These are phyloP conservation scores for Penicillium sp. DNA, from an alignment of 2,329 filamentous ascomycete genomes.

Conservation along the genomic window DNA sequence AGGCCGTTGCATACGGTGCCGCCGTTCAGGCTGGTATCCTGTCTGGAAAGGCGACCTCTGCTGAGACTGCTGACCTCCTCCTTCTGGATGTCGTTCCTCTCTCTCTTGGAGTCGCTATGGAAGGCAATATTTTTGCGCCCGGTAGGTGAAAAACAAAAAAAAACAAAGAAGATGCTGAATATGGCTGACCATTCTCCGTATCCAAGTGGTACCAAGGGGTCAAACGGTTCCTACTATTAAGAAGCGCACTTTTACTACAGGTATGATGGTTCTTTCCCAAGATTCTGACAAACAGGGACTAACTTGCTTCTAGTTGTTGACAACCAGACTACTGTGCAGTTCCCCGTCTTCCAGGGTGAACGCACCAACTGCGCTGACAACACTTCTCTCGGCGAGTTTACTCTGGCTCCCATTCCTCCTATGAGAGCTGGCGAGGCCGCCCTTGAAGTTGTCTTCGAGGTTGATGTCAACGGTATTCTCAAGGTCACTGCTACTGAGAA, in stretches of 20 bases:
- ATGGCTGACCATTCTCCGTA: no score
- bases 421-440: conserved; percentile 96
- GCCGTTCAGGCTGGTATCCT: conserved; percentile 99
- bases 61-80: conserved; percentile 91
- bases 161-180: not conserved
- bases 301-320: conserved; percentile 42
- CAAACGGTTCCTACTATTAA: conserved; percentile 79
- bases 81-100: conserved; percentile 96
- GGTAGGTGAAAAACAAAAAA: not conserved
- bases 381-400: conserved; percentile 97
- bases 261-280: not conserved
- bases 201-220: conserved; percentile 77
- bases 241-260: conserved; percentile 87
- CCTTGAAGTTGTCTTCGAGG: conserved; percentile 97
- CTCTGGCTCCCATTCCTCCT: conserved; percentile 81
- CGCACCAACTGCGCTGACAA: conserved; percentile 98
- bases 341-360: conserved; percentile 95
- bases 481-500: conserved; percentile 99
- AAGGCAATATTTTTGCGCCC: not conserved
- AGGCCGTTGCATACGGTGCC: conserved; percentile 98
- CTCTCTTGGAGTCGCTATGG: conserved; percentile 80
- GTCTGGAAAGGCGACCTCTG: conserved; percentile 94
- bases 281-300: not conserved
- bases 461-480: conserved; percentile 99
- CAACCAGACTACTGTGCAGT: conserved; percentile 80